Evolutionary conservation across 495 filamentous ascomycete genomes (phyloP), one percentile per base, ranked within the genome.

Genomic region (Neurospora intermedia): DNA sequence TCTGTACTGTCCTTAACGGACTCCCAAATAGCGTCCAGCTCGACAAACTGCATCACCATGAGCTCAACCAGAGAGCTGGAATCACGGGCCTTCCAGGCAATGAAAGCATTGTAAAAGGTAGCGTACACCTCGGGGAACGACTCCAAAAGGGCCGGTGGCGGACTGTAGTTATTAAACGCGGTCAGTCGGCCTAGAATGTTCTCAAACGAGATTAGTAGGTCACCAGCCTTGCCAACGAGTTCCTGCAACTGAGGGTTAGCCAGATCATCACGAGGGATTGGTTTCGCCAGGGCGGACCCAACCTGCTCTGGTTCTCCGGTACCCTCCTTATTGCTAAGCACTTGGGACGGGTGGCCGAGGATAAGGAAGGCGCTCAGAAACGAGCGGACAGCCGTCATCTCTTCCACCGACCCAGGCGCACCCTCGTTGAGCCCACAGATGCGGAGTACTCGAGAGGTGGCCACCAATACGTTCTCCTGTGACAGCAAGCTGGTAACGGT

Each of bases 41-140:
- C 95, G 41, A 97, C 91, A 80, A 97, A 98, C 79, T 97, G 94
- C 66, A 94, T 90, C 35, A 98, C 86, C 96, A 99, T 98, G 70
- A 95, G 93, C 74, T 96, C 92, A 72, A 98, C 91, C 42, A 99
- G 82, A 5, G 93, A 91, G 66, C 89, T 91, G 1, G 95, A 96
- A 80, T 99, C 96, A 71, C 94, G 89, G 10, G 93, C 88, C 80
- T 98, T 97, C 96, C 96, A 99, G 11, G 94, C 91, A 75, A 94
- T 91, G 80, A 99, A 97, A 20, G 95, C 94, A 41, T 93, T 94
- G 77, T 92, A 90, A 79, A 97, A 99, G 2, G 93, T 88, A 69
- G 91, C 88, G 79, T 97, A 94, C 0, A 88, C 87, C 71, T 91
- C 88, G 16, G 88, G 87, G 8, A 94, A 83, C 10, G 87, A 85